These are phyloP conservation scores for Eucalyptus tenuipes DNA, from an alignment of 345 rosid species.

Conservation along the genomic window DNA sequence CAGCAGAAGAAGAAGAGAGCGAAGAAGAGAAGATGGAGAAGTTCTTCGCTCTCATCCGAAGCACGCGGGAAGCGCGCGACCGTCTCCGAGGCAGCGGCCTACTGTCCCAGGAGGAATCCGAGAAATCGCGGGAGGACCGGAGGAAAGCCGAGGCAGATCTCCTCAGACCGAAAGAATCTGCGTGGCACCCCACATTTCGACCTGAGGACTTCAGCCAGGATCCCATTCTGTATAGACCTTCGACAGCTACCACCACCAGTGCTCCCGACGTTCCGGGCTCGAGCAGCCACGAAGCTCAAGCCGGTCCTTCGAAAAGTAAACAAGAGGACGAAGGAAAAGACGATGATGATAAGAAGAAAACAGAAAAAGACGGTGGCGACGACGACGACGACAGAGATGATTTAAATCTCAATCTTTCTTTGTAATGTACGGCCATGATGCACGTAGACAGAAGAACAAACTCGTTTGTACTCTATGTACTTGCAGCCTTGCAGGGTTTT, in stretches of 20 bases:
- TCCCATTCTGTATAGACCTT: background rate
- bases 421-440: background rate
- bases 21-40: conserved; percentile 41
- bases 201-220: conserved; percentile 33
- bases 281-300: background rate
- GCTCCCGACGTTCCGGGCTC: background rate
- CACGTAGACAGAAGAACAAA: background rate
- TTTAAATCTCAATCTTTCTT: conserved; percentile 17
- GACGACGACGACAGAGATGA: background rate
- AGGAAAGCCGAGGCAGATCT: background rate
- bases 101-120: background rate
- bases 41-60: conserved; percentile 42
- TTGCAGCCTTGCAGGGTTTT: background rate
- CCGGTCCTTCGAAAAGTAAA: background rate
- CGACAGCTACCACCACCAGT: background rate
- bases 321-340: background rate
- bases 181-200: conserved; percentile 31
- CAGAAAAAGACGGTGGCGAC: background rate
- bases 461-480: background rate
- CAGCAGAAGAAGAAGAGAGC: conserved; percentile 3
- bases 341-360: background rate
- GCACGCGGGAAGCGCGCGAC: conserved; percentile 26
- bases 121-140: background rate
- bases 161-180: background rate
- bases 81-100: background rate